Evolutionary conservation across 495 filamentous ascomycete species (phyloP), one percentile per base, ranked within the genome.

Genomic region (Xylaria flabelliformis): DNA sequence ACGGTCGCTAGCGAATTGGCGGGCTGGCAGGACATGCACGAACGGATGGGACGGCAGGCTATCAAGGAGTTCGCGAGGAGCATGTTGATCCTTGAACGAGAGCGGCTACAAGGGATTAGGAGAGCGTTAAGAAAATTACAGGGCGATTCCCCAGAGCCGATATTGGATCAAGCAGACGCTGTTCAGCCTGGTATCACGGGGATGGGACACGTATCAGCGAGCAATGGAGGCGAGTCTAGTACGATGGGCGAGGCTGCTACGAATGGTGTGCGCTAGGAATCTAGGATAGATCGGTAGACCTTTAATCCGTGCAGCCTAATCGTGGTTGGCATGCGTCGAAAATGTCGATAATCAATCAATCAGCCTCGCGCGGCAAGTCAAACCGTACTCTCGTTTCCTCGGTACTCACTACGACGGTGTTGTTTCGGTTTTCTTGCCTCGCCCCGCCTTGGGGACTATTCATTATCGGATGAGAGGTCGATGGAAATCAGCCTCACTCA

Each of bases 1-100:
- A 93, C 95, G 12, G 95, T 98, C 7, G 95, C 97, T 15, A 85
- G 89, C 9, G 97, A 99, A 80, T 78, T 99, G 71, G 95, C 96
- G 1, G 95, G 93, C 2, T 98, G 95, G 92, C 93, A 97, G 75
- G 94, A 96, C 17, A 89, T 93, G 84, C 90, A 94, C 64, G 94
- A 91, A 74, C 89, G 88, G 74, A 87, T 94, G 81, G 94, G 92
- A 3, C 83, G 89, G 36, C 89, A 88, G 73, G 92, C 92, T 4
- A 89, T 98, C 48, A 88, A 85, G 72, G 87, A 92, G 19, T 89
- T 97, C 75, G 95, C 92, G 46, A 89, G 85, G 80, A 89, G 90
- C 66, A 93, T 93, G 85, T 81, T 98, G 44, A 87, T 95, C 8
- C 81, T 85, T 42, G 97, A 99, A 82, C 89, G 85, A 72, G 90